These are phyloP conservation scores for Rubus idaeus DNA, from an alignment of 306 rosid genomes.

Conservation along the genomic window DNA sequence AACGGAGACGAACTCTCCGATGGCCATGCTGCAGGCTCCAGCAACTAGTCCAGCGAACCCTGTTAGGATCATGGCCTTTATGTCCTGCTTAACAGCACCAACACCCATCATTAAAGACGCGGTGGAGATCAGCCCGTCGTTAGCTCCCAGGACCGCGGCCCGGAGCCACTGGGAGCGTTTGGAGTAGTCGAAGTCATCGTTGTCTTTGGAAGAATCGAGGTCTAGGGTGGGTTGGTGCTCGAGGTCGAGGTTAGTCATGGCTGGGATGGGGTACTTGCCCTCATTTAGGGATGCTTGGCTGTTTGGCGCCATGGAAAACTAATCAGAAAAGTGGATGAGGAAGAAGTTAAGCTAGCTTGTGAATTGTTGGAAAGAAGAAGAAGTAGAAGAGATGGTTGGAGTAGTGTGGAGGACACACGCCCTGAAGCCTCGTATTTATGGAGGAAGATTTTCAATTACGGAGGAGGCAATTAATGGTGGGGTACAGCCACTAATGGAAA, in stretches of 20 bases:
- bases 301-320: slow-evolving; percentile 39
- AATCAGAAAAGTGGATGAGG: neutral
- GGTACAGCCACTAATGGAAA: slow-evolving; percentile 37
- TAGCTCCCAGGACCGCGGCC: slow-evolving; percentile 89
- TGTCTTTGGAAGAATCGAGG: slow-evolving; percentile 16
- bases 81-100: slow-evolving; percentile 82
- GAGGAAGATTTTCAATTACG: slow-evolving; percentile 29
- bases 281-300: slow-evolving; percentile 36
- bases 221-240: slow-evolving; percentile 56
- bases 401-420: slow-evolving; percentile 88
- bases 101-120: slow-evolving; percentile 95
- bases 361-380: neutral
- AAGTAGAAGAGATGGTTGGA: slow-evolving; percentile 12
- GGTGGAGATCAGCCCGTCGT: slow-evolving; percentile 88
- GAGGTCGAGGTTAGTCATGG: slow-evolving; percentile 34
- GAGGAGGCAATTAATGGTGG: slow-evolving; percentile 40
- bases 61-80: slow-evolving; percentile 76
- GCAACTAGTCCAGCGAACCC: slow-evolving; percentile 91
- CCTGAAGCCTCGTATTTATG: slow-evolving; percentile 59
- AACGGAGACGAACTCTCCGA: slow-evolving; percentile 92
- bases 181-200: slow-evolving; percentile 62
- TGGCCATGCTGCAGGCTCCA: slow-evolving; percentile 96
- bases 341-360: slow-evolving; percentile 3
- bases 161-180: slow-evolving; percentile 95
- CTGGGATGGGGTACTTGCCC: slow-evolving; percentile 31